phyloP scores from a whole-genome alignment of 805 yeast species.

The Dipodascopsis uninucleata region DNA sequence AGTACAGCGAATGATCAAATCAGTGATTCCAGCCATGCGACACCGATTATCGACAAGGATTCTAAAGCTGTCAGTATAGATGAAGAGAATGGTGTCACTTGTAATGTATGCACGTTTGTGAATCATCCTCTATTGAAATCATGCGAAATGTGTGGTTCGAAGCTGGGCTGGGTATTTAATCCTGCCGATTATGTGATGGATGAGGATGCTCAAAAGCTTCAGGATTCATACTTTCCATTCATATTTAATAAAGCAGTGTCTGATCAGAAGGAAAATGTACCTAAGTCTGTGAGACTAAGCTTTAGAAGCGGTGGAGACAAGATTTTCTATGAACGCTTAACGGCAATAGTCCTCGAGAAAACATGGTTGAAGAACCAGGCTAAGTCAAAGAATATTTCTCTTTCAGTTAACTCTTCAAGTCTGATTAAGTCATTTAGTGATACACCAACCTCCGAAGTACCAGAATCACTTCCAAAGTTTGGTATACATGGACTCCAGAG shows the following conservation, averaged over 20 bases:
- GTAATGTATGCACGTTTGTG: constrained; percentile 66
- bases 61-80: constrained; percentile 1
- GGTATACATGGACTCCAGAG: constrained; percentile 74
- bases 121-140: constrained; percentile 72
- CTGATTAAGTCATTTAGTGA: background rate
- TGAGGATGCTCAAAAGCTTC: constrained; percentile 1
- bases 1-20: background rate
- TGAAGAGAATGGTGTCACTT: constrained; percentile 31
- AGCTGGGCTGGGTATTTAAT: constrained; percentile 37
- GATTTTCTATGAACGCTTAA: constrained; percentile 47
- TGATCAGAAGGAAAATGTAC: background rate
- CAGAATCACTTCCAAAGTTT: constrained; percentile 29
- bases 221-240: constrained; percentile 18
- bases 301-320: constrained; percentile 69
- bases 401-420: background rate
- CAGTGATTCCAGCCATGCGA: background rate
- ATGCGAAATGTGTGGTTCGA: constrained; percentile 85
- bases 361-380: constrained; percentile 42
- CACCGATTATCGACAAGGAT: background rate
- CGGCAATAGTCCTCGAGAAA: constrained; percentile 44
- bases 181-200: constrained; percentile 15
- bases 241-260: background rate
- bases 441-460: background rate
- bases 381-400: constrained; percentile 7
- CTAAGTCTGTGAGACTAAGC: constrained; percentile 53